Percentiles rank a stretch among this genome's conserved stretches.
phyloP scores from a whole-genome alignment of 371 early-diverging fungal species.

The Neoconidiobolus thromboides region DNA sequence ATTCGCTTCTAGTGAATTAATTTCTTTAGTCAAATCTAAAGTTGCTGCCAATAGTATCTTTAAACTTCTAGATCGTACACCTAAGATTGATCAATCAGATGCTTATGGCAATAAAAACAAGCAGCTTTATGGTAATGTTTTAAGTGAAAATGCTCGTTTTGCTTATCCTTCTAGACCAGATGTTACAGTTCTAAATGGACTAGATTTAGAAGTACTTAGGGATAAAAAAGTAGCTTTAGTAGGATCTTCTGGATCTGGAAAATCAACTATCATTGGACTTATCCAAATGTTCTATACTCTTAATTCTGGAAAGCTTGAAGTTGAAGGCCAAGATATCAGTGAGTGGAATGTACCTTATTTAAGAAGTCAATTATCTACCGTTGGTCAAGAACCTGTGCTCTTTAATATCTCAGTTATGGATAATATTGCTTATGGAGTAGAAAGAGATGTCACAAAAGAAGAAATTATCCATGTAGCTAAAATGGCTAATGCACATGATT shows the following conservation, averaged over 20 bases:
- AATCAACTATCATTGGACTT: constrained; percentile 34
- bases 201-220: constrained; percentile 20
- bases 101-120: constrained; percentile 31
- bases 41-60: constrained; percentile 51
- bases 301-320: background rate
- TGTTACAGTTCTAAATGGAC: constrained; percentile 30
- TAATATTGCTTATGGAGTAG: constrained; percentile 47
- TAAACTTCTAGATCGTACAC: constrained; percentile 35
- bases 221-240: constrained; percentile 33
- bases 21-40: constrained; percentile 19
- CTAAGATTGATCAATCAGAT: constrained; percentile 23
- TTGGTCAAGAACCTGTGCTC: constrained; percentile 68
- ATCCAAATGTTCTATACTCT: constrained; percentile 16
- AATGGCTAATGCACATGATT: constrained; percentile 39
- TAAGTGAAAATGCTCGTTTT: constrained; percentile 47
- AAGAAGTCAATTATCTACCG: constrained; percentile 35
- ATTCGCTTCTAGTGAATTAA: constrained; percentile 27
- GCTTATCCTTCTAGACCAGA: constrained; percentile 47
- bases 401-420: constrained; percentile 53
- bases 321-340: constrained; percentile 3
- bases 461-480: constrained; percentile 21
- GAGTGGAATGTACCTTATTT: constrained; percentile 34
- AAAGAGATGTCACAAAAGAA: constrained; percentile 16
- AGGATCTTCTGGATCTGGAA: constrained; percentile 45
- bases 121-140: constrained; percentile 33